These are phyloP conservation scores for Grosmannia serpens DNA, from an alignment of 2,329 filamentous ascomycete species.

Conservation along the genomic window DNA sequence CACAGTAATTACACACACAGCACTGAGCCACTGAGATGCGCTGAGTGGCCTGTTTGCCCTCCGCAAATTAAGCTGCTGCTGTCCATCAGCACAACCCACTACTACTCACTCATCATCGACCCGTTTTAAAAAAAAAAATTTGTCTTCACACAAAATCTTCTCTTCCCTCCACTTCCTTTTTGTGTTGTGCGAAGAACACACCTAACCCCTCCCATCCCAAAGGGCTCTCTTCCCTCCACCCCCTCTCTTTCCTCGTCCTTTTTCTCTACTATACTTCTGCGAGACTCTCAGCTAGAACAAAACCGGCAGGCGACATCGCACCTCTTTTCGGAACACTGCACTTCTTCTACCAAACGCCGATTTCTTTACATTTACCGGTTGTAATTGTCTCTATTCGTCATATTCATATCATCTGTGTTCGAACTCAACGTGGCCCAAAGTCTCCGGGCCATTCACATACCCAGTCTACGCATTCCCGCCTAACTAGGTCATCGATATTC, in stretches of 20 bases:
- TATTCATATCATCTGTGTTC: not conserved
- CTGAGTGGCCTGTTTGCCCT: slow-evolving; percentile 4
- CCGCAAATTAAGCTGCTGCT: slow-evolving; percentile 8
- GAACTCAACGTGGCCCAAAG: not conserved
- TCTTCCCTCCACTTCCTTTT: slow-evolving; percentile 5
- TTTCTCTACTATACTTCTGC: not conserved
- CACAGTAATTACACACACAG: not conserved
- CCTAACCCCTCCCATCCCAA: not conserved
- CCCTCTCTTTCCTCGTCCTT: not conserved
- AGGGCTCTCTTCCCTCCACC: not conserved
- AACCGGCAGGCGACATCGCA: not conserved
- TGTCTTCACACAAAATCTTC: slow-evolving; percentile 14
- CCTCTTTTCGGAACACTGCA: not conserved
- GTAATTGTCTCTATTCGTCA: not conserved
- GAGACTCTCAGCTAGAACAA: not conserved
- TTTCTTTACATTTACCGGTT: not conserved
- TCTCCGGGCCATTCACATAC: not conserved
- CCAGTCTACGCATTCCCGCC: not conserved
- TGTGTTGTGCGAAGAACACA: slow-evolving; percentile 2
- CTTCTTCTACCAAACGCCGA: not conserved
- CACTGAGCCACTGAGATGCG: not conserved
- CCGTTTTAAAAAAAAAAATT: slow-evolving; percentile 17
- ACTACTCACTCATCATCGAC: slow-evolving; percentile 6
- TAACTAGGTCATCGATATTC: not conserved
- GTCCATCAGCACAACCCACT: not conserved